Percentiles rank a stretch among this genome's conserved stretches.
These are phyloP conservation scores for Talaromyces sp. DNA, from an alignment of 2,329 filamentous ascomycete species.

Conservation along the genomic window DNA sequence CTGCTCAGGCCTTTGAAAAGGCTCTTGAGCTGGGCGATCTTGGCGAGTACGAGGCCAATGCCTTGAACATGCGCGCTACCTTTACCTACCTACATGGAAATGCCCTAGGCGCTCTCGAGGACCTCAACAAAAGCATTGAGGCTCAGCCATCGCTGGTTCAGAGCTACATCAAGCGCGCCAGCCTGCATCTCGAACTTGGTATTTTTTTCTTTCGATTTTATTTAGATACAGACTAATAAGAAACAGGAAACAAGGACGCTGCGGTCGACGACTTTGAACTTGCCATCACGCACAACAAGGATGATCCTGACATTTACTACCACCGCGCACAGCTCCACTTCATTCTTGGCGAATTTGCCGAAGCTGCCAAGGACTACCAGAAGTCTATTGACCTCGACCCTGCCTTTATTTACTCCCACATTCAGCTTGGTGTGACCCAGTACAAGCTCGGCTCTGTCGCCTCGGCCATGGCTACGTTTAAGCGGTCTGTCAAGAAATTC, in stretches of 20 bases:
- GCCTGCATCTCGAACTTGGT: conserved; percentile 94
- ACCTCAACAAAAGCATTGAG: conserved; percentile 90
- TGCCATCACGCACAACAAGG: conserved; percentile 76
- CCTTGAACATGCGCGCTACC: conserved; percentile 94
- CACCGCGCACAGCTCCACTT: conserved; percentile 98
- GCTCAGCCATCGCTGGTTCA: conserved; percentile 83
- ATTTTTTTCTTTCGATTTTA: conserved; percentile 26
- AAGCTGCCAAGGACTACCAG: conserved; percentile 97
- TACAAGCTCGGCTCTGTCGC: conserved; percentile 99
- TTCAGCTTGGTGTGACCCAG: conserved; percentile 96
- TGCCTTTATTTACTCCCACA: conserved; percentile 98
- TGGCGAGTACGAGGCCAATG: conserved; percentile 78
- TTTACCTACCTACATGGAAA: conserved; percentile 91
- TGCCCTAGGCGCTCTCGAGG: conserved; percentile 72
- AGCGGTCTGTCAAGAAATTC: conserved; percentile 97
- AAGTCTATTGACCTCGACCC: conserved; percentile 96
- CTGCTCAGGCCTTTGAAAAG: conserved; percentile 77
- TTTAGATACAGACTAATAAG: conserved; percentile 25
- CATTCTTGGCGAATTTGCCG: conserved; percentile 87
- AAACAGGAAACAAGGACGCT: conserved; percentile 69
- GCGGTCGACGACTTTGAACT: conserved; percentile 83
- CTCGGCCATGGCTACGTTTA: conserved; percentile 97
- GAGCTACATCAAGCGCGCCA: conserved; percentile 97
- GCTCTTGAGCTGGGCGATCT: conserved; percentile 77
- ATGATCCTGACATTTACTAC: conserved; percentile 97